Conservation (phyloP, 805 yeast genomes). For the Ogataea philodendri region DNA sequence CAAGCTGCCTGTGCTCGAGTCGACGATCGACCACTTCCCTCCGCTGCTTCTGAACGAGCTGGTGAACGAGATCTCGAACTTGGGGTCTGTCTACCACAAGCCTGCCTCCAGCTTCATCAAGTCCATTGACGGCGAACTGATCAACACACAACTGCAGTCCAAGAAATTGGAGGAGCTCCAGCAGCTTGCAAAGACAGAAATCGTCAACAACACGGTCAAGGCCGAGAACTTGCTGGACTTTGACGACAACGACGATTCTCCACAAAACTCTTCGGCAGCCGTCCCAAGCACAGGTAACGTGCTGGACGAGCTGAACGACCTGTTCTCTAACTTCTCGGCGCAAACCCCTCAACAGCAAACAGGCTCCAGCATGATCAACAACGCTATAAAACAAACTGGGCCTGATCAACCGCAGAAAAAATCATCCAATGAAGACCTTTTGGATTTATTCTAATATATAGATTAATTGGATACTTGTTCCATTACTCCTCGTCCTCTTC, state of each 20-base stretch:
- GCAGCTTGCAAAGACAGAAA: constrained; percentile 73
- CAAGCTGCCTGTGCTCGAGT: constrained; percentile 66
- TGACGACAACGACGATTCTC: constrained; percentile 56
- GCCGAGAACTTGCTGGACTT: constrained; percentile 84
- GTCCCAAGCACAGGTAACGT: constrained; percentile 39
- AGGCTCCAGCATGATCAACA: constrained; percentile 8
- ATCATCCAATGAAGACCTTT: constrained; percentile 19
- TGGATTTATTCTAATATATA: constrained; percentile 16
- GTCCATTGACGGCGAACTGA: constrained; percentile 19
- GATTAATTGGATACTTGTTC: constrained; percentile 1
- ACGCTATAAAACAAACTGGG: constrained; percentile 11
- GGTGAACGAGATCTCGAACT: constrained; percentile 71
- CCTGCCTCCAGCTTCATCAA: constrained; percentile 65
- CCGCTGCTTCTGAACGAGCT: constrained; percentile 66
- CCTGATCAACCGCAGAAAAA: constrained; percentile 5
- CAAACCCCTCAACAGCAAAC: constrained; percentile 3
- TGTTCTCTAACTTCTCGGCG: constrained; percentile 43
- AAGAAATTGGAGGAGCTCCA: constrained; percentile 76
- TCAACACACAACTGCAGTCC: constrained; percentile 35
- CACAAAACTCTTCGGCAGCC: constrained; percentile 7
- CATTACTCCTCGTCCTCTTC: constrained; percentile 7
- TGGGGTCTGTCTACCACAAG: constrained; percentile 86
- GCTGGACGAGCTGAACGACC: constrained; percentile 72
- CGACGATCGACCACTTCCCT: constrained; percentile 70
- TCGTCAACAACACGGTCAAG: constrained; percentile 53